Percentiles rank a stretch among this genome's conserved stretches.
phyloP scores from a whole-genome alignment of 345 rosid species.

The Citrus mangshanensis region DNA sequence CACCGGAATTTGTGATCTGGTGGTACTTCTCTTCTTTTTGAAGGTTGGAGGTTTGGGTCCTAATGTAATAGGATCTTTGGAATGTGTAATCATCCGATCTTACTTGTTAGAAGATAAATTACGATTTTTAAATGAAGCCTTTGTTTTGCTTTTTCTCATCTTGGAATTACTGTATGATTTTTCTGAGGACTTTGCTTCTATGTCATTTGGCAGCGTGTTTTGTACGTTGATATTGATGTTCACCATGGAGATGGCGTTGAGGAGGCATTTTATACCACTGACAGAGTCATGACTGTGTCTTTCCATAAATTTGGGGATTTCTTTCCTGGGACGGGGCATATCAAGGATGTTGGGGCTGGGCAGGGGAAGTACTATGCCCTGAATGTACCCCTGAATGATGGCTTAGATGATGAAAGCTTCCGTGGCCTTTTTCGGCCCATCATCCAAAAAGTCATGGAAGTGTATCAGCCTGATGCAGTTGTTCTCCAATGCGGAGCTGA shows the following conservation, averaged over 20 bases:
- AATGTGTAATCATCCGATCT: not conserved
- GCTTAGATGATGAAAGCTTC: conserved; percentile 84
- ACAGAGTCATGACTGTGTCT: conserved; percentile 98
- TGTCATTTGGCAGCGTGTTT: conserved; percentile 67
- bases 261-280: conserved; percentile 98
- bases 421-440: conserved; percentile 79
- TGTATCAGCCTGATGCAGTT: conserved; percentile 96
- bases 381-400: conserved; percentile 92
- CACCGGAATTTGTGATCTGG: not conserved
- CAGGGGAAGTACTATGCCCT: conserved; percentile 81
- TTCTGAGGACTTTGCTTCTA: conserved; percentile 15
- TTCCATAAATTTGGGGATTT: conserved; percentile 97
- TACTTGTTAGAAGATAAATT: not conserved
- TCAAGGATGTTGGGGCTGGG: conserved; percentile 68
- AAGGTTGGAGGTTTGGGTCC: not conserved
- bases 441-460: conserved; percentile 89
- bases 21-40: not conserved
- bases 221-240: conserved; percentile 92
- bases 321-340: conserved; percentile 96
- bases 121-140: not conserved
- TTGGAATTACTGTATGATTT: not conserved
- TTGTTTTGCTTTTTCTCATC: not conserved
- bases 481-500: conserved; percentile 99
- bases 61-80: not conserved
- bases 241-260: conserved; percentile 99